phyloP scores from a whole-genome alignment of 106 monocot genomes.

The Apostasia shenzhenica region DNA sequence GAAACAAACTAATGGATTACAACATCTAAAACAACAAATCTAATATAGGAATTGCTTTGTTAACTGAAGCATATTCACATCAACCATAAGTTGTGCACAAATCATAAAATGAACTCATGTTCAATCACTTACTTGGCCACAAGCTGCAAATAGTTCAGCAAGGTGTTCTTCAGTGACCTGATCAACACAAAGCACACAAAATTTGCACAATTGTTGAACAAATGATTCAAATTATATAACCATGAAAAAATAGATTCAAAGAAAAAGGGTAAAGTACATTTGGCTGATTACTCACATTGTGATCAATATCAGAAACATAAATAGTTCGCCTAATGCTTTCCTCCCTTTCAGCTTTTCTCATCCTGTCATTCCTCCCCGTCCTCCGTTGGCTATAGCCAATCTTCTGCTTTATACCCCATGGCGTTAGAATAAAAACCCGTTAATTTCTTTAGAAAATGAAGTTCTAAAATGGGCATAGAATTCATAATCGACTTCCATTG shows the following conservation, averaged over 20 bases:
- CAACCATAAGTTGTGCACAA: background rate
- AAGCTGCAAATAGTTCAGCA: slow-evolving; percentile 62
- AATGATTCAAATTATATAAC: background rate
- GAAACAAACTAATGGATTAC: background rate
- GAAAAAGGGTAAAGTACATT: background rate
- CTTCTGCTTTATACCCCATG: slow-evolving; percentile 25
- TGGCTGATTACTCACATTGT: slow-evolving; percentile 38
- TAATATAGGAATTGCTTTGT: background rate
- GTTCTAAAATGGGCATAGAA: background rate
- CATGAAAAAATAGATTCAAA: background rate
- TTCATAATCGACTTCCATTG: too few species aligned
- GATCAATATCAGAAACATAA: slow-evolving; percentile 91
- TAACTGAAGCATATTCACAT: background rate
- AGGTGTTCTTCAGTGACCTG: slow-evolving; percentile 93
- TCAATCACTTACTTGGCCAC: slow-evolving; percentile 63
- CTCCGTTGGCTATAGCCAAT: slow-evolving; percentile 34
- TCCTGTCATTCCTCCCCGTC: slow-evolving; percentile 37
- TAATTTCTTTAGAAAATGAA: background rate
- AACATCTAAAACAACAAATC: background rate
- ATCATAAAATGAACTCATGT: background rate
- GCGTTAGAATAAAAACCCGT: background rate
- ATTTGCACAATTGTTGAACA: background rate
- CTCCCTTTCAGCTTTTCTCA: slow-evolving; percentile 48
- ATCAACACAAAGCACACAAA: slow-evolving; percentile 2
- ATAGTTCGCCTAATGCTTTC: slow-evolving; percentile 77